Evolutionary conservation across 2,329 filamentous ascomycete species (phyloP), one percentile per base, ranked within the genome.

Genomic region (Sarocladium strictum): DNA sequence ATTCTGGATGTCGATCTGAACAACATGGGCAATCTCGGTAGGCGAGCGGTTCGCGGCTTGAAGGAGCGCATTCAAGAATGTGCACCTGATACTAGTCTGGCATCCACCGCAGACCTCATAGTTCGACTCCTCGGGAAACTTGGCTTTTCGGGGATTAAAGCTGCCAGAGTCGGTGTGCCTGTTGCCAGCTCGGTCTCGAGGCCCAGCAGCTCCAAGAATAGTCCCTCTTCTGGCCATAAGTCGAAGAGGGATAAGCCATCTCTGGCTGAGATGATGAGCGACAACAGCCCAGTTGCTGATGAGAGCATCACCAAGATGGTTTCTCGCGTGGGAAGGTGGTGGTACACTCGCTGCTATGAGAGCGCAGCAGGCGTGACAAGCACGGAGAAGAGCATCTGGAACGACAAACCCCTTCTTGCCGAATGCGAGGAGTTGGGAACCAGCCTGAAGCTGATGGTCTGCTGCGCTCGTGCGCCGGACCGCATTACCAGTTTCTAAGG

Each of bases 291-390:
- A 0, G 75, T 80, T 14, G 86, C 87, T 21, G 90, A 96, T 61
- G 89, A 91, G 64, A 86, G 84, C 60, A 96, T 97, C 65, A 90
- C 90, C 14, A 92, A 90, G 65, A 96, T 96, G 78, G 91, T 97
- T 21, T 87, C 91, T 15, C 87, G 85, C 58, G 93, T 97, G 11
- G 93, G 91, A 2, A 81, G 94, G 41, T 97, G 93, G 90, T 99
- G 94, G 94, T 97, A 96, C 70, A 89, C 84, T 10, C 84, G 88
- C 53, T 97, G 93, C 74, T 97, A 97, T 67, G 93, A 97, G 70
- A 83, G 80, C 55, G 77, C 80, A 3, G 76, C 85, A 9, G 69
- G 81, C n/a, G 56, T 59, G 33, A 56, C 56, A 67, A 73, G 29
- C 62, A 76, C 51, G 67, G 50, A 27, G 21, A 67, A 64, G 57